A percentile compares a stretch with the other conserved stretches of the same genome.
Conservation (phyloP, 805 yeast genomes). For the Myxozyma udenii region DNA sequence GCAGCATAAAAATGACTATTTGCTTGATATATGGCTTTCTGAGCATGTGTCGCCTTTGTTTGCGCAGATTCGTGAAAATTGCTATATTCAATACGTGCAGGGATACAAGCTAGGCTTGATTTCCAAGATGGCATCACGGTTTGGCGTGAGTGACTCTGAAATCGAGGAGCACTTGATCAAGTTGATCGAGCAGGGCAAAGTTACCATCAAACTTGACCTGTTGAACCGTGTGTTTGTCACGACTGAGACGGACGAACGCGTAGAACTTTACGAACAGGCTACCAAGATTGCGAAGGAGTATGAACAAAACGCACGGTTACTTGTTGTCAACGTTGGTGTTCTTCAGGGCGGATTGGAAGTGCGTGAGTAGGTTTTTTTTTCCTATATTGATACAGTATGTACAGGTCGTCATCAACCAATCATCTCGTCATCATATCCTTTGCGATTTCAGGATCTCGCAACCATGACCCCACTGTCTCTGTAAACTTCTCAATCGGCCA, state of each 20-base stretch:
- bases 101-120: conserved; percentile 25
- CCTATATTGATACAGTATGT: neutral
- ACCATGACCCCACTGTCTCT: conserved; percentile 9
- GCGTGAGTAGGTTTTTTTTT: neutral
- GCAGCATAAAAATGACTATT: conserved; percentile 13
- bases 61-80: conserved; percentile 20
- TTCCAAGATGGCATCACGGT: conserved; percentile 20
- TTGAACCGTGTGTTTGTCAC: conserved; percentile 21
- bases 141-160: conserved; percentile 12
- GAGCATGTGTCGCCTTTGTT: conserved; percentile 18
- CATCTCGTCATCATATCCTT: neutral
- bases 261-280: conserved; percentile 13
- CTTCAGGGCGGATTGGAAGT: conserved; percentile 22
- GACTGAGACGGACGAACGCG: conserved; percentile 18
- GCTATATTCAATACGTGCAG: conserved; percentile 25
- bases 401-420: neutral
- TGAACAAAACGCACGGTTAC: conserved; percentile 20
- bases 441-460: conserved; percentile 1
- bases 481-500: conserved; percentile 48
- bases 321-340: conserved; percentile 17
- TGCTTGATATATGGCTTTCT: conserved; percentile 25
- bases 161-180: conserved; percentile 14
- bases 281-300: conserved; percentile 14
- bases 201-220: conserved; percentile 19
- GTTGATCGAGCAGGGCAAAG: conserved; percentile 13